A percentile compares a stretch with the other conserved stretches of the same genome.
Evolutionary conservation across 2,329 filamentous ascomycete species (phyloP).

Genomic region (Furcasterigmium sp.): DNA sequence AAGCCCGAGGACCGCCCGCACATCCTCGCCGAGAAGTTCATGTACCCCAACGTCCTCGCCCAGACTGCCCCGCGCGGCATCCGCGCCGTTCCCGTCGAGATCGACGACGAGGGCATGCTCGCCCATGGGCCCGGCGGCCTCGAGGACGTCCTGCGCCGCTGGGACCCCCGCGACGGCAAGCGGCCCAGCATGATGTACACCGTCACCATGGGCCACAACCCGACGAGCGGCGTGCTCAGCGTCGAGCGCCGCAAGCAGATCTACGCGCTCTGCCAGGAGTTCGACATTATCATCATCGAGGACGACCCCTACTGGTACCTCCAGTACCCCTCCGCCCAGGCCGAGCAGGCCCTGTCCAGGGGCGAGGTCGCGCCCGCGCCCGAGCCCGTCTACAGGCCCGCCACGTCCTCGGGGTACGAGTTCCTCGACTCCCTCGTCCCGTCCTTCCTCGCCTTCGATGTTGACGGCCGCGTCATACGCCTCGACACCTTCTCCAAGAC

Average conservation of each 20-base stretch:
- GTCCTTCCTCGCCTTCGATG: slow-evolving; percentile 76
- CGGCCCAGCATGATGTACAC: slow-evolving; percentile 85
- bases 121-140: slow-evolving; percentile 68
- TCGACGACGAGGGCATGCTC: slow-evolving; percentile 78
- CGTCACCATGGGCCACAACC: slow-evolving; percentile 81
- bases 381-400: slow-evolving; percentile 18
- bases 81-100: slow-evolving; percentile 66
- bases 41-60: slow-evolving; percentile 72
- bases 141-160: slow-evolving; percentile 72
- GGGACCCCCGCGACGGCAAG: slow-evolving; percentile 70
- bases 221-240: slow-evolving; percentile 71
- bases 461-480: slow-evolving; percentile 80
- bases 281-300: slow-evolving; percentile 86
- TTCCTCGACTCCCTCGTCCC: slow-evolving; percentile 82
- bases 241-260: slow-evolving; percentile 70
- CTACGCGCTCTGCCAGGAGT: slow-evolving; percentile 74
- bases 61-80: slow-evolving; percentile 63
- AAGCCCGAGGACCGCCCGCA: slow-evolving; percentile 67
- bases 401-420: slow-evolving; percentile 55
- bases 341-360: slow-evolving; percentile 43
- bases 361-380: slow-evolving; percentile 21
- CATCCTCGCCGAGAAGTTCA: slow-evolving; percentile 73
- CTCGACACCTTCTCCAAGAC: slow-evolving; percentile 95
- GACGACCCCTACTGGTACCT: slow-evolving; percentile 97
- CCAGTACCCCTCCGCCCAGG: slow-evolving; percentile 71